Base-by-base conservation (phyloP, 768 basidiomycete genomes). In the Rubroboletus pulcherrimus region DNA sequence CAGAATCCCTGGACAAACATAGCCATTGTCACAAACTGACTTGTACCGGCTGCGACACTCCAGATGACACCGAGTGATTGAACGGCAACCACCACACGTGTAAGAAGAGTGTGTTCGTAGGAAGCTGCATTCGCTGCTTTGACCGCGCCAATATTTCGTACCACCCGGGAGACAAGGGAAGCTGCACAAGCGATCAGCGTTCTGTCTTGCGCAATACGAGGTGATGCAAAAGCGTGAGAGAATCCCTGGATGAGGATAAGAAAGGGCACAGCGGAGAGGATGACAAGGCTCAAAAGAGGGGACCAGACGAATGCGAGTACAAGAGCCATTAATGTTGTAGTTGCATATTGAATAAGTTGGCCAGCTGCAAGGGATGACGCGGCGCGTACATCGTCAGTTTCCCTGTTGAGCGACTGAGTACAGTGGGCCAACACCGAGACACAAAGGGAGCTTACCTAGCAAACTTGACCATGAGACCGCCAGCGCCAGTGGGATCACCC, bases 1-100 rank as follows among this genome's bases (percentile, higher is more conserved):
- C 96, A 98, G 73, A 98, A 98, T 0, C 87, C 94, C 65, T 93
- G 88, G 8, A 98, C 93, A 72, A 98, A 99, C 85, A 97, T 95
- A 29, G 82, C 81, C 79, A 94, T 86, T 64, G 89, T 82, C 54
- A 89, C 78, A 67, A 97, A 95, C 64, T 94, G 91, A 3, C 81
- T 81, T 14, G 86, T 56, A 19, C 82, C 88, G 2, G 78, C 73
- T 5, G 86, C 84, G 35, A 85, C 30, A 2, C 87, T 91, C 93
- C 94, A 98, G 4, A 95, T 77, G 24, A 76, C 67, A 55, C 84
- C 81, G 43, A 91, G 78, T 29, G 73, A 74, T 44, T 74, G 70
- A 11, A 87, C 82, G 6, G 81, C 78, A 0, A 49, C 58, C 21
- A 77, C 75, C 10, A 86, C 71, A 3, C 74, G 68, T 4, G 74